Percentiles rank a stretch among this genome's conserved stretches.
Evolutionary conservation across 2,329 filamentous ascomycete species (phyloP).

Genomic region (Phaeosphaeria sp.): DNA sequence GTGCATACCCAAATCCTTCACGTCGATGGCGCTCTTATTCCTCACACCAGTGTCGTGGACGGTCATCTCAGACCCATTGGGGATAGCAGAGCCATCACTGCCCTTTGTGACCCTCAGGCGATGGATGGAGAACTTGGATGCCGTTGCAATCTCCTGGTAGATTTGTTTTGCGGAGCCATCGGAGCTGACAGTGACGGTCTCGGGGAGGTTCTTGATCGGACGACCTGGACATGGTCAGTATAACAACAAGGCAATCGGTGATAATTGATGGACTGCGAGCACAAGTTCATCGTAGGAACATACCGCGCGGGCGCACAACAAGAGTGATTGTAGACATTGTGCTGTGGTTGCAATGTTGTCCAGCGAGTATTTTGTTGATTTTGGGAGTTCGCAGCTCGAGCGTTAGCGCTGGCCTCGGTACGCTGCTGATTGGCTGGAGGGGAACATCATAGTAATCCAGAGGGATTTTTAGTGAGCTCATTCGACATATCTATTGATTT

Average conservation of each 20-base stretch:
- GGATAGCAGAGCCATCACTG: conserved; percentile 65
- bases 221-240: conserved; percentile 56
- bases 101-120: conserved; percentile 70
- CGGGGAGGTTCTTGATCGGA: conserved; percentile 67
- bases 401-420: conserved; percentile 14
- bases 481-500: neutral
- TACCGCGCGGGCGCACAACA: conserved; percentile 56
- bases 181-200: conserved; percentile 59
- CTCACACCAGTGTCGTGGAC: conserved; percentile 64
- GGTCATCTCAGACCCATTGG: conserved; percentile 61
- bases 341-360: conserved; percentile 13
- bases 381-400: conserved; percentile 8
- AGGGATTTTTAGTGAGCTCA: neutral
- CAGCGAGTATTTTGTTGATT: conserved; percentile 15
- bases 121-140: conserved; percentile 63
- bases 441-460: neutral
- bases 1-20: conserved; percentile 85
- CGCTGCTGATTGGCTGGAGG: neutral
- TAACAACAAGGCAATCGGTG: too few species aligned
- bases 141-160: conserved; percentile 63
- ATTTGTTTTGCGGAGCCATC: conserved; percentile 62
- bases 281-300: too few species aligned
- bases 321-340: conserved; percentile 53
- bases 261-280: too few species aligned
- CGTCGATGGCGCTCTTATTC: conserved; percentile 71